Conservation (phyloP, 148 eudicot genomes). For the Suaeda aralocaspica region DNA sequence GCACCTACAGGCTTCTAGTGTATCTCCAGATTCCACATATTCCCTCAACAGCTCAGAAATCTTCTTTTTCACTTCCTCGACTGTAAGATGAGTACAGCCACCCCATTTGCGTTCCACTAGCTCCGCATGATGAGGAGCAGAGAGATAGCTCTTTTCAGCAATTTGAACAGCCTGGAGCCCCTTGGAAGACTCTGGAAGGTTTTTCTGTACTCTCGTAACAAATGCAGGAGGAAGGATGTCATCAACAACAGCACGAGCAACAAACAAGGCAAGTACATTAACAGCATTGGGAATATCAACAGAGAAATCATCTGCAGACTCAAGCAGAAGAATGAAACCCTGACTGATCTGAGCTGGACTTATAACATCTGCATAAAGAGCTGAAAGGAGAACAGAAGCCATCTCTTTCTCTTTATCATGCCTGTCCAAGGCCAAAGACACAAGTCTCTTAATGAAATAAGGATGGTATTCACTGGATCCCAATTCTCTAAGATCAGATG, state of each 20-base stretch:
- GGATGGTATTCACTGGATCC: constrained; percentile 85
- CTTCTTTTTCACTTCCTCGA: constrained; percentile 90
- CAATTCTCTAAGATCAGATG: constrained; percentile 78
- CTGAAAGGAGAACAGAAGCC: constrained; percentile 93
- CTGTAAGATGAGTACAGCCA: constrained; percentile 79
- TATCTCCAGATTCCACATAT: constrained; percentile 74
- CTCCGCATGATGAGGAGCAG: constrained; percentile 99
- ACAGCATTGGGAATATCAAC: constrained; percentile 92
- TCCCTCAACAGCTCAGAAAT: constrained; percentile 75
- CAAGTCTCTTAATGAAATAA: constrained; percentile 84
- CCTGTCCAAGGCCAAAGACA: constrained; percentile 93
- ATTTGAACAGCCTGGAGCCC: constrained; percentile 76
- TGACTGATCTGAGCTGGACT: constrained; percentile 76
- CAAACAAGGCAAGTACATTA: constrained; percentile 71
- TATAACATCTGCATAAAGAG: constrained; percentile 82
- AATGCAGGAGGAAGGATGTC: constrained; percentile 95
- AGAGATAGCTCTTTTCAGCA: constrained; percentile 94
- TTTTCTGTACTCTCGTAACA: constrained; percentile 57
- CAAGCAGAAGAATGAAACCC: constrained; percentile 83
- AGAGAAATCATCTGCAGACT: constrained; percentile 84
- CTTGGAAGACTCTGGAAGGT: constrained; percentile 55
- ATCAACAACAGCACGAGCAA: constrained; percentile 95
- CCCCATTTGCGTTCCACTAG: constrained; percentile 94
- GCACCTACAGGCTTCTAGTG: constrained; percentile 88
- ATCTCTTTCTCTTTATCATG: constrained; percentile 98